Evolutionary conservation across 2,329 filamentous ascomycete species (phyloP), one percentile per base, ranked within the genome.

Genomic region (Fusarium succisae): DNA sequence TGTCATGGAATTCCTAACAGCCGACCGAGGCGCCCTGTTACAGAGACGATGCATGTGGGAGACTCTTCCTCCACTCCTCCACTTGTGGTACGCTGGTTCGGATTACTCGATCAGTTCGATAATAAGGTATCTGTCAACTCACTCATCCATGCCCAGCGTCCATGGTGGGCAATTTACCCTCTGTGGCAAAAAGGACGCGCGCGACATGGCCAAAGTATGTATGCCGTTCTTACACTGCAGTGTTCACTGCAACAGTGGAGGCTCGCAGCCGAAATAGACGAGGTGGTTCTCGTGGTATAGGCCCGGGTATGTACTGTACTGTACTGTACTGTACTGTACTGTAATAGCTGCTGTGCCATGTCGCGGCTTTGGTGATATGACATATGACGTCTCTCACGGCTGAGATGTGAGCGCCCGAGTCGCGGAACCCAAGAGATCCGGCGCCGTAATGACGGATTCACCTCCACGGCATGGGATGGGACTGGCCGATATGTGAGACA

Each of bases 321-420:
- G 18, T 48, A 22, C 56, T 47, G 22, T 48, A 28, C 28, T 41
- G 18, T 48, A 22, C 56, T 47, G 22, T 48, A 32, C 44, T 37
- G 44, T 55, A 39, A n/a, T 43, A 32, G 41, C 47, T 70, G 69
- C 65, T 71, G 70, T 66, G 59, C 41, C 66, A 50, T 70, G 59
- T 15, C 60, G 63, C 69, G 67, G 69, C 74, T 66, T 56, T 62
- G 54, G 51, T 71, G 69, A 73, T 62, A 74, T 73, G 72, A 73
- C 66, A 73, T 62, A 72, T 70, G 75, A 76, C 66, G 59, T 77
- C 44, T 43, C 37, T 61, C 32, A 50, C 47, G 64, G 61, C 61
- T 66, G 63, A 69, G 43, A 55, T 54, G 51, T 67, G 57, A 74
- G 71, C 51, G 56, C 66, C 59, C 69, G 53, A 64, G 64, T 32